phyloP scores from a whole-genome alignment of 331 rosid species.

The Erythrophleum ivorense region DNA sequence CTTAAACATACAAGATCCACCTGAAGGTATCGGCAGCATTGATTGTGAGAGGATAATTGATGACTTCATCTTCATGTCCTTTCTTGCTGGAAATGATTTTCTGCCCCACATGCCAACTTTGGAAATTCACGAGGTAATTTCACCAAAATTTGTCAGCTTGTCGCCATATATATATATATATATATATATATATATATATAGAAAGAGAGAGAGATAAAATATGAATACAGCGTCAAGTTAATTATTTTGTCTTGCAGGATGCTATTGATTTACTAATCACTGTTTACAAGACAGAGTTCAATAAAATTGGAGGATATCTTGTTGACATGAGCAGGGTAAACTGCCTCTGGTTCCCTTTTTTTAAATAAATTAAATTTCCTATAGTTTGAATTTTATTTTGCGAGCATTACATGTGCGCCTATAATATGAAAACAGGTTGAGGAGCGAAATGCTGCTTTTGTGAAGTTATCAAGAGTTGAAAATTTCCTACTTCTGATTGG shows the following conservation, averaged over 20 bases:
- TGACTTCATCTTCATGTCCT: slow-evolving; percentile 63
- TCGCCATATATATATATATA: no score
- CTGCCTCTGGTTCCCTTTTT: not conserved
- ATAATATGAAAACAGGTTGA: slow-evolving; percentile 39
- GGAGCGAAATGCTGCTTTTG: slow-evolving; percentile 41
- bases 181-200: no score
- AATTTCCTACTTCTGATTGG: slow-evolving; percentile 44
- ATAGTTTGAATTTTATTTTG: not conserved
- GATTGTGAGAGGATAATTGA: slow-evolving; percentile 61
- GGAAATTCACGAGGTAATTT: slow-evolving; percentile 54
- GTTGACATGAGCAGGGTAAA: slow-evolving; percentile 57
- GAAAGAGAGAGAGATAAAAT: not conserved
- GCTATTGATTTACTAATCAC: slow-evolving; percentile 56
- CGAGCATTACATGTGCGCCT: not conserved
- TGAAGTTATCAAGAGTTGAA: slow-evolving; percentile 64
- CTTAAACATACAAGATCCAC: slow-evolving; percentile 54
- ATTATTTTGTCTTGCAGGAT: slow-evolving; percentile 36
- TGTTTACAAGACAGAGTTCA: slow-evolving; percentile 57
- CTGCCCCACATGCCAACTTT: slow-evolving; percentile 67
- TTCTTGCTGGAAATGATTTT: slow-evolving; percentile 69
- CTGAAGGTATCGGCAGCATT: slow-evolving; percentile 24
- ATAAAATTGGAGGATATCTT: slow-evolving; percentile 58
- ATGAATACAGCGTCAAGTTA: not conserved
- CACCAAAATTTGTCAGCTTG: not conserved
- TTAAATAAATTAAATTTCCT: not conserved